Conservation (phyloP, 1,284 basidiomycete genomes). For the Ganoderma lucidum region DNA sequence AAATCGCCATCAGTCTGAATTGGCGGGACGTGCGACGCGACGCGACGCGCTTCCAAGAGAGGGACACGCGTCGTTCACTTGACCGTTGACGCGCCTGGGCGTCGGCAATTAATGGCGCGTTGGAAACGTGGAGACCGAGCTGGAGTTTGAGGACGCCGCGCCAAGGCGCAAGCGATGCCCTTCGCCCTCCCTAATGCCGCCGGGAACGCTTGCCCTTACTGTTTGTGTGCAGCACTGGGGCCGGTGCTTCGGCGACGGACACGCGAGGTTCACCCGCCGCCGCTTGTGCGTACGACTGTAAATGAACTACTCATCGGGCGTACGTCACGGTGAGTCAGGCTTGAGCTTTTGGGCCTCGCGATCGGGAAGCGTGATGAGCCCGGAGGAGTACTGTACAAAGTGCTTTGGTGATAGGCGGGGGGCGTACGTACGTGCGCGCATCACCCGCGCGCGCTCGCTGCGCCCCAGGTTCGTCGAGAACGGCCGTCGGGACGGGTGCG, state of each 20-base stretch:
- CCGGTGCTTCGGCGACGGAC: background rate
- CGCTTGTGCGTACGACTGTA: background rate
- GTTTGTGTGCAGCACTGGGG: background rate
- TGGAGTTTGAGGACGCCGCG: background rate
- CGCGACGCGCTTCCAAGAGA: background rate
- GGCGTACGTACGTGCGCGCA: background rate
- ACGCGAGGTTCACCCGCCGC: background rate
- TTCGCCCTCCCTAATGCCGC: conserved; percentile 1
- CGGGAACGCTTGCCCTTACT: conserved; percentile 1
- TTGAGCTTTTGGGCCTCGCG: background rate
- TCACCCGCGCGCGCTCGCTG: background rate
- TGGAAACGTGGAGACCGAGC: background rate
- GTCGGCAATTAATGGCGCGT: background rate
- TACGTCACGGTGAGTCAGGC: conserved; percentile 4
- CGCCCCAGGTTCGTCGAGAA: background rate
- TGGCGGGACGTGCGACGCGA: background rate
- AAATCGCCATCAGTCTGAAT: background rate
- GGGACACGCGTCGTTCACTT: background rate
- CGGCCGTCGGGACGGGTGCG: background rate
- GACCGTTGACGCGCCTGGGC: background rate
- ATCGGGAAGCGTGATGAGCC: conserved; percentile 1
- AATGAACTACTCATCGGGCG: background rate
- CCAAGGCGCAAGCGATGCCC: background rate
- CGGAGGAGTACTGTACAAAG: background rate
- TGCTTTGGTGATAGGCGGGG: background rate